Conservation (phyloP, 495 filamentous ascomycete genomes). For the Xylaria flabelliformis region DNA sequence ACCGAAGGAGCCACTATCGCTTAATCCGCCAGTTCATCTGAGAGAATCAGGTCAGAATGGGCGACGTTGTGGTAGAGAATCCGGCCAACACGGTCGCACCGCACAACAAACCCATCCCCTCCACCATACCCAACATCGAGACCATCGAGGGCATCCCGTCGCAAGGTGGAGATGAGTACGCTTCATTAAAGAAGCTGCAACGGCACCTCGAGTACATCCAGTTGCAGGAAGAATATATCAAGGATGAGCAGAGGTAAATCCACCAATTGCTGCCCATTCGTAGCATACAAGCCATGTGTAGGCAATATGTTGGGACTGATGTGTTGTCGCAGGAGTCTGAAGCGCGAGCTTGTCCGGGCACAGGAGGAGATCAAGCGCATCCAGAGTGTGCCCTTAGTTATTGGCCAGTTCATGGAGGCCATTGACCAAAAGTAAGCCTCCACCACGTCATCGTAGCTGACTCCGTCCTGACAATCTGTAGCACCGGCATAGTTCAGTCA, state of each 20-base stretch:
- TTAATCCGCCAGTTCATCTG: background rate
- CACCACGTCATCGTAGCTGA: background rate
- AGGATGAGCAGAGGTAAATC: conserved; percentile 92
- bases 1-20: background rate
- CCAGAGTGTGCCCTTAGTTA: conserved; percentile 96
- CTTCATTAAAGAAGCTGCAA: conserved; percentile 91
- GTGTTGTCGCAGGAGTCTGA: conserved; percentile 76
- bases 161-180: conserved; percentile 92
- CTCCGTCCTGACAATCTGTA: conserved; percentile 42
- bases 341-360: conserved; percentile 93
- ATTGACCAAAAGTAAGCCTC: conserved; percentile 93
- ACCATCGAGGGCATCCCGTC: conserved; percentile 78
- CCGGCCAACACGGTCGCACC: conserved; percentile 73
- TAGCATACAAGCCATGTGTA: background rate
- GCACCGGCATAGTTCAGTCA: conserved; percentile 97
- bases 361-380: conserved; percentile 99
- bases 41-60: conserved; percentile 62
- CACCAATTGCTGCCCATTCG: background rate
- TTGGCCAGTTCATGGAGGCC: conserved; percentile 99
- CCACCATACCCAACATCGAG: conserved; percentile 89
- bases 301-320: conserved; percentile 22
- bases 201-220: conserved; percentile 98
- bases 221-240: conserved; percentile 99
- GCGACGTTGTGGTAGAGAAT: conserved; percentile 82
- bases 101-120: conserved; percentile 78